These are phyloP conservation scores for Ogataea glucozyma DNA, from an alignment of 805 yeast species.

Conservation along the genomic window DNA sequence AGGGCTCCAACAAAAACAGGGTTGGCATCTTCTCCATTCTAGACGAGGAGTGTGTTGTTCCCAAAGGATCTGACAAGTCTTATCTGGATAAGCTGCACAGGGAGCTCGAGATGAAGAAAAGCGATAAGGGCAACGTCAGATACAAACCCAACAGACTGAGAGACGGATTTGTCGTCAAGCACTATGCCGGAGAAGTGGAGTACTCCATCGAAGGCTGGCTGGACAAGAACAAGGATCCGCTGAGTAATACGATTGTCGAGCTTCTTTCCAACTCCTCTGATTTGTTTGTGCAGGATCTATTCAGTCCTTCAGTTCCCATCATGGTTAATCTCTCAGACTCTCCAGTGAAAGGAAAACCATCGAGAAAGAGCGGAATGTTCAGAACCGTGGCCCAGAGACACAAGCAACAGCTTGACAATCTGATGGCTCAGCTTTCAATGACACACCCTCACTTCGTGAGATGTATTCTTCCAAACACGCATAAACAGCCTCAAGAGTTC, in stretches of 20 bases:
- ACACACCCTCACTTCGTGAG: conserved; percentile 97
- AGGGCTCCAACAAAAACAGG: conserved; percentile 53
- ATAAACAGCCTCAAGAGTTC: conserved; percentile 68
- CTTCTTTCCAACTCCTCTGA: conserved; percentile 61
- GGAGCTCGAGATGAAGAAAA: conserved; percentile 53
- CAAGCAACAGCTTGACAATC: conserved; percentile 72
- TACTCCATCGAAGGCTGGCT: conserved; percentile 92
- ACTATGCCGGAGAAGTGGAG: conserved; percentile 97
- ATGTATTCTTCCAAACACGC: conserved; percentile 87
- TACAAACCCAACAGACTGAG: conserved; percentile 74
- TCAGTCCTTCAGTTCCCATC: conserved; percentile 35
- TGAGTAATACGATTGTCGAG: conserved; percentile 70
- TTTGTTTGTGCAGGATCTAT: conserved; percentile 55
- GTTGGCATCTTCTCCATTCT: conserved; percentile 83
- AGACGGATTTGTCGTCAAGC: conserved; percentile 80
- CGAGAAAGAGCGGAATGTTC: conserved; percentile 40
- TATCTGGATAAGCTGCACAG: conserved; percentile 77
- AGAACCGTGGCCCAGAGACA: conserved; percentile 88
- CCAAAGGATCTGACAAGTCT: conserved; percentile 80
- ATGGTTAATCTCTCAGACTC: conserved; percentile 32
- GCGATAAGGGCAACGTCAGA: conserved; percentile 16
- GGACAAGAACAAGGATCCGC: conserved; percentile 91
- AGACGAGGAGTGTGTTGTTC: conserved; percentile 95
- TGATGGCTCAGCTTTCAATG: conserved; percentile 69
- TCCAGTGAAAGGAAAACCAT: conserved; percentile 32